Conservation (phyloP, 1,284 basidiomycete genomes). For the Flammula alnicola region DNA sequence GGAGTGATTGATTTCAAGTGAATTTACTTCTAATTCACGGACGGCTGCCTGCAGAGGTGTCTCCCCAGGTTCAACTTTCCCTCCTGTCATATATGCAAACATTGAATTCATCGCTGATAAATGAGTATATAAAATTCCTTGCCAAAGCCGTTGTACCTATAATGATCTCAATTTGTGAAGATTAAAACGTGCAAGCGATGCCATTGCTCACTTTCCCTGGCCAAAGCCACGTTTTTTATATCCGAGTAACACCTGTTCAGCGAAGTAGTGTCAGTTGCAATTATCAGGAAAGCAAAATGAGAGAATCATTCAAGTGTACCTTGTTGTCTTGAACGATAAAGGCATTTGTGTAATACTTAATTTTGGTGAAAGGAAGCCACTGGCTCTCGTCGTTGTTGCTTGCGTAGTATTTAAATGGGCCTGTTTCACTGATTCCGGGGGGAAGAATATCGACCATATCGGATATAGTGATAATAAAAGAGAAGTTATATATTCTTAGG, state of each 20-base stretch:
- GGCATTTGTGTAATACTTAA: constrained; percentile 62
- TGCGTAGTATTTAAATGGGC: constrained; percentile 28
- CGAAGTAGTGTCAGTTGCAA: background rate
- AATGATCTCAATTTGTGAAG: constrained; percentile 5
- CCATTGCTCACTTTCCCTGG: constrained; percentile 50
- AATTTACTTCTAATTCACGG: constrained; percentile 63
- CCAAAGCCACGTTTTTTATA: constrained; percentile 78
- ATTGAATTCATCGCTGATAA: background rate
- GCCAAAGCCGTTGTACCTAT: constrained; percentile 74
- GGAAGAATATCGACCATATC: constrained; percentile 20
- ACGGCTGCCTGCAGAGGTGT: constrained; percentile 60
- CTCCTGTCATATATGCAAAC: constrained; percentile 43
- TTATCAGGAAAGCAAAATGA: background rate
- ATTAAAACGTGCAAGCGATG: background rate
- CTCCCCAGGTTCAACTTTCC: constrained; percentile 72
- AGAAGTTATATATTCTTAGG: too few relatives aligned
- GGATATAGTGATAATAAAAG: background rate
- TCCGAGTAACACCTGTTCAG: constrained; percentile 57
- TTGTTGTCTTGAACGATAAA: constrained; percentile 53
- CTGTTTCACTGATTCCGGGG: constrained; percentile 42
- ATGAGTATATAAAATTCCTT: constrained; percentile 8
- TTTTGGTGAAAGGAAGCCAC: constrained; percentile 46
- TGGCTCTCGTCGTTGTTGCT: constrained; percentile 41
- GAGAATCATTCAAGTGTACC: constrained; percentile 25
- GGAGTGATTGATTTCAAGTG: background rate